Base-by-base conservation (phyloP, 1,284 basidiomycete species). In the Exobasidium cylindrosporum region DNA sequence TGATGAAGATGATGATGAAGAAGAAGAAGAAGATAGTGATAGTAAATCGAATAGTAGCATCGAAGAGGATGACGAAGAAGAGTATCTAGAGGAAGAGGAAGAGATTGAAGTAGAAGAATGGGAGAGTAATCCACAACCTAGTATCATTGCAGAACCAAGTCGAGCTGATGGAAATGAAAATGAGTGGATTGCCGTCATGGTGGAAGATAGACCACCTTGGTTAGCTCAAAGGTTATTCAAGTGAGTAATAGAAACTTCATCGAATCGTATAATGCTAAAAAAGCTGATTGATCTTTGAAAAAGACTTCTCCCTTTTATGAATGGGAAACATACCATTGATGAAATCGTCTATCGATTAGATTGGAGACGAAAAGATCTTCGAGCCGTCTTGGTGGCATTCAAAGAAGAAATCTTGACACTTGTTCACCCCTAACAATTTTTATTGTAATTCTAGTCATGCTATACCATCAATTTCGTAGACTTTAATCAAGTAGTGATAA, bases 171-270 rank as follows among this genome's bases (percentile, higher is more conserved):
- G 87, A 6, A 76, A 87, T 59, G 88, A 94, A 78, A 84, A 87
- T 54, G 84, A 84, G 60, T 94, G 91, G 90, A 82, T 94, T 54
- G 84, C 86, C 24, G 88, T 86, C 14, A 94, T 94, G 89, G 88
- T 87, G 0, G 86, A 88, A 21, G 89, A 87, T 4, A 91, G 90
- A 78, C 87, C 89, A 50, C 40, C 67, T 0, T 61, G 57, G 43
- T 64, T 68, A 10, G 61, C 61, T 31, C 64, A 73, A 30, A 60
- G 64, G 43, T 65, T 73, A 30, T 45, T 44, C 24, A 52, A 21
- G 60, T 61, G 60, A 61, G 60, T 61, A 31, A 10, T 40, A n/a
- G 43, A 2, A 45, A 45, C 21, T 2, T 14, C 49, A 14, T 26
- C 49, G 49, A 29, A 23, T 26, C 49, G 49, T 52, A 17, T 2